Base-by-base conservation (phyloP, 2,329 filamentous ascomycete species). In the Conoideocrella luteorostrata region DNA sequence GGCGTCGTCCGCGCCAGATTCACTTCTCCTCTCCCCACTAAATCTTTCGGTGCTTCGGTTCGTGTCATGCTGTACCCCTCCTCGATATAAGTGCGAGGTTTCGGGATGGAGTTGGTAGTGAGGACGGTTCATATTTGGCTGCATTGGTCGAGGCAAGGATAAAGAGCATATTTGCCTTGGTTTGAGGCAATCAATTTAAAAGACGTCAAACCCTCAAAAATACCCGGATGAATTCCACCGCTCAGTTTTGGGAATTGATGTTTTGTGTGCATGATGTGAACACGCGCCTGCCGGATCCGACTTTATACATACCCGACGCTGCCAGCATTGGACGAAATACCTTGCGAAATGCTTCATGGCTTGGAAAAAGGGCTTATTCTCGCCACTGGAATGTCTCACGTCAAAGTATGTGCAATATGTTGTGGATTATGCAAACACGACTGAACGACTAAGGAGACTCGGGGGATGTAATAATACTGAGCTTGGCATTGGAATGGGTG, bases 1-100 rank as follows among this genome's bases (percentile, higher is more conserved):
- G 93, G 93, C 66, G 87, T 96, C 66, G 93, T 98, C 69, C 86
- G 93, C 70, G 91, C 90, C 73, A 91, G 95, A 77, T 98, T 98
- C 84, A 77, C 85, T 71, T 80, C 82, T 75, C 95, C 95, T 72
- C 89, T 98, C 60, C 93, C 93, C 67, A 82, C 93, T 63, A 90
- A 90, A 79, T 89, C 87, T 68, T 96, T 97, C 79, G 89, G 90
- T 75, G 88, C 89, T 69, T 90, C 87, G 64, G 86, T 95, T 76
- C 85, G 90, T 74, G 82, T 95, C 74, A 95, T 95, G 89, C 80
- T 95, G 74, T 95, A 95, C 82, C 89, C 89, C 72, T 94, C 88
- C 67, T 89, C 88, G 77, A 93, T 96, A 85, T 95, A 91, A 85
- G 73, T 63, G 66, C 39, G 38, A 64, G 64, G 65, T 63, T 64